Percentiles rank a stretch among this genome's conserved stretches.
phyloP scores from a whole-genome alignment of 331 rosid species.

The Phaseolus coccineus region DNA sequence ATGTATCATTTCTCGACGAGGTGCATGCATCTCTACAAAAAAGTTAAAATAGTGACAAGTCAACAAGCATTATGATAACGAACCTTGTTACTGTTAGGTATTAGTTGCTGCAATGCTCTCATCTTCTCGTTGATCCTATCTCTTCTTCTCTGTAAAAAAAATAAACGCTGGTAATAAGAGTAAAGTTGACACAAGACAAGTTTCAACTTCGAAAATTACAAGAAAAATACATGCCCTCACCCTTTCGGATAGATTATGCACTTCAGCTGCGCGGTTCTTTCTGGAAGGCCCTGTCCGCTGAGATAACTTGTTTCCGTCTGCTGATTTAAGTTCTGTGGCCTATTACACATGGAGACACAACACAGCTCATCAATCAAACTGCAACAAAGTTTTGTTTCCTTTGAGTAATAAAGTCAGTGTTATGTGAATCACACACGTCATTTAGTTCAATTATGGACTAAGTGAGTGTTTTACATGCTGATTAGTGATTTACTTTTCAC shows the following conservation, averaged over 20 bases:
- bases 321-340: conserved; percentile 75
- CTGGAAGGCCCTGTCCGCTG: conserved; percentile 64
- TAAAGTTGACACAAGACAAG: conserved; percentile 2
- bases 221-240: conserved; percentile 49
- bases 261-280: conserved; percentile 84
- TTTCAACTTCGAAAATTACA: conserved; percentile 8
- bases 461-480: neutral
- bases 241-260: conserved; percentile 92
- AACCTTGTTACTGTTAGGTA: conserved; percentile 93
- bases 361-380: conserved; percentile 10
- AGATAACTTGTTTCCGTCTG: conserved; percentile 57
- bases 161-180: neutral
- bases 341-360: conserved; percentile 29
- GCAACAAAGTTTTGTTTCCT: neutral
- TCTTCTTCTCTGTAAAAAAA: conserved; percentile 75
- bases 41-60: conserved; percentile 4
- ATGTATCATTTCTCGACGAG: neutral
- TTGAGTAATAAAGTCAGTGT: neutral
- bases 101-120: conserved; percentile 86
- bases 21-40: conserved; percentile 32
- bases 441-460: neutral
- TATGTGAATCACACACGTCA: neutral
- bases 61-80: conserved; percentile 20
- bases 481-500: neutral
- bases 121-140: conserved; percentile 94